Evolutionary conservation across 1,139 yeast genomes (phyloP).

Genomic region (Yamadazyma oceani): DNA sequence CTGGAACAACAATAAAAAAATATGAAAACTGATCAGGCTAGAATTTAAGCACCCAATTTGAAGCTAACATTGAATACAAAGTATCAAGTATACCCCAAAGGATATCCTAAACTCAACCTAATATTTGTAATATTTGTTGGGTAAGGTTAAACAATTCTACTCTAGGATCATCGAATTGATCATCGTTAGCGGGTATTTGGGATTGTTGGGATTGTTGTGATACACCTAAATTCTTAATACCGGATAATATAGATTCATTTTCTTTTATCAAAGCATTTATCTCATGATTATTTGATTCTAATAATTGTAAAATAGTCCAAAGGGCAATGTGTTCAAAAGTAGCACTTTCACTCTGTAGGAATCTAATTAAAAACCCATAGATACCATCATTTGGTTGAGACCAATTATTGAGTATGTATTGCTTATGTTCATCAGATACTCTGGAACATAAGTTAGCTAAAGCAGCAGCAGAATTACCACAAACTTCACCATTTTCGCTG

Average conservation of each 20-base stretch:
- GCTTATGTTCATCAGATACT: constrained; percentile 70
- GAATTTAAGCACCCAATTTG: too few relatives aligned
- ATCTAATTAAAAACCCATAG: constrained; percentile 76
- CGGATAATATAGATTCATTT: constrained; percentile 55
- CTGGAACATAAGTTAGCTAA: constrained; percentile 92
- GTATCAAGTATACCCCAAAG: not conserved
- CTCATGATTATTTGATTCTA: constrained; percentile 81
- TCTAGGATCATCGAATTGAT: constrained; percentile 60
- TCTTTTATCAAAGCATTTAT: constrained; percentile 64
- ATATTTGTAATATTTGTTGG: constrained; percentile 68
- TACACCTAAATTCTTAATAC: constrained; percentile 53
- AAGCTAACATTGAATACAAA: constrained; percentile 1
- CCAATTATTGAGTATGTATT: constrained; percentile 79
- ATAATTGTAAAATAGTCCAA: constrained; percentile 92
- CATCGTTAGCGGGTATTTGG: constrained; percentile 23
- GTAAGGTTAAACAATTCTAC: constrained; percentile 73
- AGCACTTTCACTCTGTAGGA: constrained; percentile 83
- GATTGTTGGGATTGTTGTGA: constrained; percentile 37
- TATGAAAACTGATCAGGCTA: too few relatives aligned
- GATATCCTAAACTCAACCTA: too few relatives aligned
- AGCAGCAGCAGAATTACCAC: constrained; percentile 99
- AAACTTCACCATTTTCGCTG: constrained; percentile 88
- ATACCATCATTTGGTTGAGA: constrained; percentile 81
- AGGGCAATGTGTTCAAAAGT: constrained; percentile 97
- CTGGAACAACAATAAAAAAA: not conserved